Evolutionary conservation across 2,329 filamentous ascomycete genomes (phyloP).

Genomic region (Beauveria caledonica): DNA sequence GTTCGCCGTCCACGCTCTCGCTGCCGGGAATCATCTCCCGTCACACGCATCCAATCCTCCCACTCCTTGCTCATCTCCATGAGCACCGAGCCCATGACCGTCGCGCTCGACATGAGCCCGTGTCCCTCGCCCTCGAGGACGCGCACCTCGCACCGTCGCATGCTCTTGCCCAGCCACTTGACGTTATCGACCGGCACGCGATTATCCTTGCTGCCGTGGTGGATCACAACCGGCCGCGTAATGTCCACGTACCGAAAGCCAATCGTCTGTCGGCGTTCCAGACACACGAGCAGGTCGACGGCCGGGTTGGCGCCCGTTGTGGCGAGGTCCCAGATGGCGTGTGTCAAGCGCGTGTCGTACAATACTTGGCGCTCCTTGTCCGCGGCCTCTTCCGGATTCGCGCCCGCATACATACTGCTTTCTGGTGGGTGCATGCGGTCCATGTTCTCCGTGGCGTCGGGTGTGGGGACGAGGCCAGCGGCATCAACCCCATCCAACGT

Average conservation of each 20-base stretch:
- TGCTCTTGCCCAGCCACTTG: conserved; percentile 86
- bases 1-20: neutral
- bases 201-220: conserved; percentile 84
- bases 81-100: conserved; percentile 88
- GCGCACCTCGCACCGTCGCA: conserved; percentile 86
- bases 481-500: conserved; percentile 16
- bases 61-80: conserved; percentile 92
- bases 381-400: conserved; percentile 50
- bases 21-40: conserved; percentile 30
- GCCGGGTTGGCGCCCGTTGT: conserved; percentile 90
- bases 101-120: conserved; percentile 88
- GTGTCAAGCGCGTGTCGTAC: conserved; percentile 81
- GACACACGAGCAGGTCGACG: conserved; percentile 83
- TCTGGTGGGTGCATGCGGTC: conserved; percentile 34
- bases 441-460: conserved; percentile 38
- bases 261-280: conserved; percentile 84
- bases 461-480: conserved; percentile 16
- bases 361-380: conserved; percentile 64
- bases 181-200: conserved; percentile 94
- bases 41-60: conserved; percentile 72
- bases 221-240: conserved; percentile 81
- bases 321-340: conserved; percentile 89
- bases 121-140: conserved; percentile 89
- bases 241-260: conserved; percentile 98
- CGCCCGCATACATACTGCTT: conserved; percentile 20